Evolutionary conservation across 2,329 filamentous ascomycete genomes (phyloP).

Genomic region (Cytospora mali): DNA sequence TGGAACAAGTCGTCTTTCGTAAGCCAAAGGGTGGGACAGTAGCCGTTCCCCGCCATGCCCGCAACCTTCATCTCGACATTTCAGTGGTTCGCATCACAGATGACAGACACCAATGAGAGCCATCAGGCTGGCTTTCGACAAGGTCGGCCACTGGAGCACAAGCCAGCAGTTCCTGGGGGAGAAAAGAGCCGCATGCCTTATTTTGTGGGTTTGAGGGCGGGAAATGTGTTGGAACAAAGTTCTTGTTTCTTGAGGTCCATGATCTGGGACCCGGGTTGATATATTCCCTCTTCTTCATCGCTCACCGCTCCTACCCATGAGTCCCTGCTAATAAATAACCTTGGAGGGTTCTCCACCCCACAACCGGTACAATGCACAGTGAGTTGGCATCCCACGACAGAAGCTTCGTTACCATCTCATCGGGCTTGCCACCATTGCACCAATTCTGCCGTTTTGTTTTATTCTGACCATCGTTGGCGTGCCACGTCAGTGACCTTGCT

Average conservation of each 20-base stretch:
- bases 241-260: background rate
- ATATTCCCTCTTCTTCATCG: conserved; percentile 13
- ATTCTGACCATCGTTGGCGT: conserved; percentile 1
- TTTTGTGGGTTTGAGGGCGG: conserved; percentile 1
- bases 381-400: conserved; percentile 28
- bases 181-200: conserved; percentile 25
- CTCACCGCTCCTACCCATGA: conserved; percentile 27
- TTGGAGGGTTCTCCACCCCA: conserved; percentile 23
- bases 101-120: conserved; percentile 26
- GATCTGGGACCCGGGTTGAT: conserved; percentile 26
- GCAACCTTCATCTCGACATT: conserved; percentile 15
- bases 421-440: conserved; percentile 5
- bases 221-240: conserved; percentile 11
- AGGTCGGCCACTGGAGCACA: conserved; percentile 21
- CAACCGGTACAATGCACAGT: conserved; percentile 26
- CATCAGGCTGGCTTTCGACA: conserved; percentile 5
- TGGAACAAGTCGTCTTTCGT: conserved; percentile 10
- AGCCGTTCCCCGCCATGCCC: conserved; percentile 8
- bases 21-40: conserved; percentile 17
- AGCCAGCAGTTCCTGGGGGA: conserved; percentile 27
- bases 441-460: conserved; percentile 9
- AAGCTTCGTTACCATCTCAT: conserved; percentile 20
- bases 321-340: conserved; percentile 4
- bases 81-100: conserved; percentile 21
- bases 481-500: conserved; percentile 25